These are phyloP conservation scores for Whalleya microplaca DNA, from an alignment of 2,329 filamentous ascomycete genomes.

Conservation along the genomic window DNA sequence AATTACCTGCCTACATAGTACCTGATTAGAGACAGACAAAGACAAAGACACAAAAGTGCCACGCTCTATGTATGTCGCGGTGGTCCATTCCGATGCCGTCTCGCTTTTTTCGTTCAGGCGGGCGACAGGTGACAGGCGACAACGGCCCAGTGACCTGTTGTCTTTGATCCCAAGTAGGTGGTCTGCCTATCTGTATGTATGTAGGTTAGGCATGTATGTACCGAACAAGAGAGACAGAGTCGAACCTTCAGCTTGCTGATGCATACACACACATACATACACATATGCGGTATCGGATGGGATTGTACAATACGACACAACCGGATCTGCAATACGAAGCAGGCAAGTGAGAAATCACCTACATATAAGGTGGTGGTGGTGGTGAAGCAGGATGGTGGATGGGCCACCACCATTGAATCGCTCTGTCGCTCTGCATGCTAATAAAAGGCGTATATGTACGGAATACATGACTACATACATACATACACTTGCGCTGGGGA, in stretches of 20 bases:
- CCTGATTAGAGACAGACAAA: too few relatives aligned
- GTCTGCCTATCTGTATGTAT: too few relatives aligned
- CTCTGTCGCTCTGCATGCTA: too few relatives aligned
- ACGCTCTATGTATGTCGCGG: background rate
- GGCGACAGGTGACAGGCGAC: too few relatives aligned
- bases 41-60: too few relatives aligned
- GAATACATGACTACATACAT: background rate
- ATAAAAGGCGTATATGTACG: too few relatives aligned
- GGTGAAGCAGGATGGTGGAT: background rate
- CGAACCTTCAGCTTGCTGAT: background rate
- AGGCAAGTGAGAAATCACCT: background rate
- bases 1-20: too few relatives aligned
- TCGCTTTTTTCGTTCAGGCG: background rate
- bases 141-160: background rate
- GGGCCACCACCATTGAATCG: too few relatives aligned
- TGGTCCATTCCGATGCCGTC: background rate
- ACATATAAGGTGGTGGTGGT: background rate
- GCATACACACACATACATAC: background rate
- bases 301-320: background rate
- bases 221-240: too few relatives aligned
- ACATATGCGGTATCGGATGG: background rate
- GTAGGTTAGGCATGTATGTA: background rate
- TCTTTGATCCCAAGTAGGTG: background rate
- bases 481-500: conserved; percentile 5
- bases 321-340: background rate